phyloP scores from a whole-genome alignment of 805 yeast species.

The Suhomyces pyralidae region DNA sequence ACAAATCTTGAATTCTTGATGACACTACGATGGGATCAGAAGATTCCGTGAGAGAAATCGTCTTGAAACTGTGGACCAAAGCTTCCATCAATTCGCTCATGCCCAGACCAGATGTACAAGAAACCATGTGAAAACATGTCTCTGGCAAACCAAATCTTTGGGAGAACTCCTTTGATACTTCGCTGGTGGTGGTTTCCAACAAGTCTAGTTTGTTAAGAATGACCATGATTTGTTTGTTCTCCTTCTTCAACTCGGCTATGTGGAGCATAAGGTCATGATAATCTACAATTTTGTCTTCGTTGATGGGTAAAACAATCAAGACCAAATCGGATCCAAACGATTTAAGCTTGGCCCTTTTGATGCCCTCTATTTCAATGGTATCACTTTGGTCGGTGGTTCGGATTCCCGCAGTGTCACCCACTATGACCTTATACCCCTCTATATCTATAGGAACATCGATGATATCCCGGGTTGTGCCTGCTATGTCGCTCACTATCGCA shows the following conservation, averaged over 20 bases:
- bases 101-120: conserved; percentile 63
- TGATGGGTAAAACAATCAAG: conserved; percentile 59
- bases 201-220: conserved; percentile 65
- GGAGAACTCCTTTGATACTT: conserved; percentile 3
- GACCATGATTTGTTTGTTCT: conserved; percentile 35
- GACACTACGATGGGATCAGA: conserved; percentile 73
- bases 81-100: conserved; percentile 42
- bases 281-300: conserved; percentile 15
- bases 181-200: not conserved
- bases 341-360: conserved; percentile 65
- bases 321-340: conserved; percentile 64
- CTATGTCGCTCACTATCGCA: conserved; percentile 85
- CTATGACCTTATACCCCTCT: conserved; percentile 74
- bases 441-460: conserved; percentile 80
- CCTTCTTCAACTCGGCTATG: conserved; percentile 26
- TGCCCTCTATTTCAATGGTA: conserved; percentile 74
- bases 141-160: conserved; percentile 12
- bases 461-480: conserved; percentile 92
- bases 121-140: conserved; percentile 35
- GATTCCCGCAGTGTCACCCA: conserved; percentile 94
- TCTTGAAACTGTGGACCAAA: conserved; percentile 47
- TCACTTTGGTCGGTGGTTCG: conserved; percentile 50
- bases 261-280: conserved; percentile 37
- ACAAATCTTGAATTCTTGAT: conserved; percentile 68
- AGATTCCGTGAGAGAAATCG: conserved; percentile 46